Percentiles rank a stretch among this genome's conserved stretches.
phyloP scores from a whole-genome alignment of 768 basidiomycete species.

The Calocybe indica region DNA sequence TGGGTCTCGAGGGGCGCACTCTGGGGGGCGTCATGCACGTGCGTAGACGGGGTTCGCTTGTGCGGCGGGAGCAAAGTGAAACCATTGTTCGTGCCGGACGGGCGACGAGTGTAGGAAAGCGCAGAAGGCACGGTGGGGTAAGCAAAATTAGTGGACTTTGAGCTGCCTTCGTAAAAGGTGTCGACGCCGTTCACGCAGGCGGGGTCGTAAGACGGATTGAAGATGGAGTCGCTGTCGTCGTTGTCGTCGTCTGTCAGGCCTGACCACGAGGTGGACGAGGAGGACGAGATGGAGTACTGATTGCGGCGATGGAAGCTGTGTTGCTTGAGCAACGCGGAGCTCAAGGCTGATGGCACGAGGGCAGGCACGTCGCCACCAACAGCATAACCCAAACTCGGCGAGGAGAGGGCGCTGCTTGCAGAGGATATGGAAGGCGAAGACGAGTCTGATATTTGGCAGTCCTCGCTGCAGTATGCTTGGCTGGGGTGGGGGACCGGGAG shows the following conservation, averaged over 20 bases:
- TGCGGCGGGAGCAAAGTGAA: conserved; percentile 55
- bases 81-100: conserved; percentile 65
- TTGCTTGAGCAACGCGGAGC: conserved; percentile 44
- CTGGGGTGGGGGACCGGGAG: conserved; percentile 27
- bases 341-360: conserved; percentile 61
- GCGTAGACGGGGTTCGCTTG: conserved; percentile 41
- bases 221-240: conserved; percentile 29
- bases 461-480: conserved; percentile 65
- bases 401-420: conserved; percentile 62
- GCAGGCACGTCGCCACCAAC: conserved; percentile 58
- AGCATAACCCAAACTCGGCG: conserved; percentile 52
- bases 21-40: conserved; percentile 33
- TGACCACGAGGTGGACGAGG: conserved; percentile 67
- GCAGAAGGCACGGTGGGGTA: conserved; percentile 34
- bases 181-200: conserved; percentile 34
- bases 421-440: conserved; percentile 65
- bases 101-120: conserved; percentile 62
- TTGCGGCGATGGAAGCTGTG: conserved; percentile 29
- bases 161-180: conserved; percentile 30
- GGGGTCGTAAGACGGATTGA: conserved; percentile 27
- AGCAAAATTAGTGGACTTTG: conserved; percentile 34
- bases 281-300: conserved; percentile 54
- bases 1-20: conserved; percentile 36
- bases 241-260: conserved; percentile 61
- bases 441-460: conserved; percentile 56